phyloP scores from a whole-genome alignment of 768 basidiomycete genomes.

The Suillus luteus region DNA sequence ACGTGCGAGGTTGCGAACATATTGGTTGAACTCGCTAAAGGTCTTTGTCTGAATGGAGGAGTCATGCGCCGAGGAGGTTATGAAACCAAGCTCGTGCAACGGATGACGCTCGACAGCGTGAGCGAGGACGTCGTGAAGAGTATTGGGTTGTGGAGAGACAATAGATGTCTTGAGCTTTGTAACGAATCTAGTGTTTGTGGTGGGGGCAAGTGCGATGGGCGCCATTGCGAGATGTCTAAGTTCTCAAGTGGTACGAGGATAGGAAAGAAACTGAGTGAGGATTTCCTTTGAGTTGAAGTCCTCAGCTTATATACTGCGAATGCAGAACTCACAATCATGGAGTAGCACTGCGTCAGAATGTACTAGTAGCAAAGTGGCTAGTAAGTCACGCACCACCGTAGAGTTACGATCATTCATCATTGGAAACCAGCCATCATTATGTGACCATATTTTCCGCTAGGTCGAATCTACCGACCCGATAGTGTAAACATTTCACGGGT shows the following conservation, averaged over 20 bases:
- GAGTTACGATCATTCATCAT: too few relatives aligned
- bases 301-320: neutral
- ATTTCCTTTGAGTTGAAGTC: neutral
- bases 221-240: conserved; percentile 15
- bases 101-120: conserved; percentile 25
- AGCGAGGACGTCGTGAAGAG: conserved; percentile 26
- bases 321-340: neutral
- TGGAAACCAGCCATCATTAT: too few relatives aligned
- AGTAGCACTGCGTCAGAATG: neutral
- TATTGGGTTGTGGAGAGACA: conserved; percentile 12
- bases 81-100: conserved; percentile 26
- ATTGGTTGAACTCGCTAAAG: conserved; percentile 23
- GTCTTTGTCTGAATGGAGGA: conserved; percentile 31
- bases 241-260: neutral
- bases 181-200: conserved; percentile 16
- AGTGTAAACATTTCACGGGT: too few relatives aligned
- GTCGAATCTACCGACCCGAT: too few relatives aligned
- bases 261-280: neutral
- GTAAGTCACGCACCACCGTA: too few relatives aligned
- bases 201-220: conserved; percentile 16
- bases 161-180: conserved; percentile 5
- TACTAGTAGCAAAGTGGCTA: too few relatives aligned
- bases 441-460: too few relatives aligned
- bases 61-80: conserved; percentile 32
- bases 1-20: conserved; percentile 22